These are phyloP conservation scores for Cyberlindnera suaveolens DNA, from an alignment of 805 yeast species.

Conservation along the genomic window DNA sequence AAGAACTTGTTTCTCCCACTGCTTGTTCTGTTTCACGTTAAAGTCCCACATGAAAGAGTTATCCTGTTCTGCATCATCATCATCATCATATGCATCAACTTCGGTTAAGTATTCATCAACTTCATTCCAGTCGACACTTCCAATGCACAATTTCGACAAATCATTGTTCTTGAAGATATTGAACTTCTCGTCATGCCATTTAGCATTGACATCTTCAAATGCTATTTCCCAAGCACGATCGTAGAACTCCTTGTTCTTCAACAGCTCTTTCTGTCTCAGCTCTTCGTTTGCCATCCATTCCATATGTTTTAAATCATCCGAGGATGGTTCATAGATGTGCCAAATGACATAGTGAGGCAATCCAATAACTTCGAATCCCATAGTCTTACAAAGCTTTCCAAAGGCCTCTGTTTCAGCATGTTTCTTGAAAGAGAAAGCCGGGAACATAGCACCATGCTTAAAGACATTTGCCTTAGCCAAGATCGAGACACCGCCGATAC, in stretches of 20 bases:
- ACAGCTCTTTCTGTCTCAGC: conserved; percentile 54
- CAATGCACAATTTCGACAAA: conserved; percentile 39
- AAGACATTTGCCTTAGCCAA: conserved; percentile 83
- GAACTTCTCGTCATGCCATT: conserved; percentile 69
- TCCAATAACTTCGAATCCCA: conserved; percentile 85
- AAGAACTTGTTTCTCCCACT: conserved; percentile 18
- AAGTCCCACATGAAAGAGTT: conserved; percentile 18
- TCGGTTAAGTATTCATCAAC: conserved; percentile 35
- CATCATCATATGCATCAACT: conserved; percentile 16
- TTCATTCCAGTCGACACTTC: conserved; percentile 66
- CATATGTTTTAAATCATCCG: conserved; percentile 84
- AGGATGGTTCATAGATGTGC: conserved; percentile 95
- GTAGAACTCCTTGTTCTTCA: conserved; percentile 56
- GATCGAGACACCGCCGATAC: conserved; percentile 96
- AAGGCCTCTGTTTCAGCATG: conserved; percentile 99
- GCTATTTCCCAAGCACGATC: conserved; percentile 72
- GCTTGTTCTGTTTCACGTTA: conserved; percentile 12
- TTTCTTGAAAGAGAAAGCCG: conserved; percentile 91
- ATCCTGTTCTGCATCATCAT: conserved; percentile 9
- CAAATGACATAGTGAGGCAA: conserved; percentile 93
- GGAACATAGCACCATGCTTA: conserved; percentile 86
- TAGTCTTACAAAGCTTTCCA: conserved; percentile 79
- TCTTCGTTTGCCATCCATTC: conserved; percentile 87
- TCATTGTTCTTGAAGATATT: conserved; percentile 76
- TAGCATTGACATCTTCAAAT: conserved; percentile 65